phyloP scores from a whole-genome alignment of 2,329 filamentous ascomycete species.

The Chrysoporthe deuterocubensis region DNA sequence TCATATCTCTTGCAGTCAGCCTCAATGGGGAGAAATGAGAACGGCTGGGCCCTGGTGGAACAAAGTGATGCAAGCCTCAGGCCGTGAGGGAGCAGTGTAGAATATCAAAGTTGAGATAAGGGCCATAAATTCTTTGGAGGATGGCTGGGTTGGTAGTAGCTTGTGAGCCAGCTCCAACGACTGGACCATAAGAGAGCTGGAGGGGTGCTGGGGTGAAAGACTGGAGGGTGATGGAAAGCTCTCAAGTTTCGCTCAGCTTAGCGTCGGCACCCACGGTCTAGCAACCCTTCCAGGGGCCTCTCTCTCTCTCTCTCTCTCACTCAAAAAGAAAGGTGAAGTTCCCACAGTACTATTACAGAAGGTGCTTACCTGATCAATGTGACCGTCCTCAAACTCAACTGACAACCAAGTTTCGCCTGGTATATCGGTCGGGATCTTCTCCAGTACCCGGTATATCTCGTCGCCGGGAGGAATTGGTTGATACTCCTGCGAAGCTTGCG shows the following conservation, averaged over 20 bases:
- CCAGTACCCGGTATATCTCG: slow-evolving; percentile 43
- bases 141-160: too few relatives aligned
- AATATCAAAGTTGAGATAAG: neutral
- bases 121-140: neutral
- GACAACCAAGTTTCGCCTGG: slow-evolving; percentile 38
- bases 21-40: neutral
- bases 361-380: slow-evolving; percentile 48
- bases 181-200: too few relatives aligned
- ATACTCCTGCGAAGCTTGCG: slow-evolving; percentile 34
- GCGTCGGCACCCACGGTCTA: neutral
- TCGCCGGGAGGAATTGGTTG: slow-evolving; percentile 37
- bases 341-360: neutral
- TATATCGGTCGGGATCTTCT: slow-evolving; percentile 35
- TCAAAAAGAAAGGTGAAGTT: neutral
- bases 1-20: neutral
- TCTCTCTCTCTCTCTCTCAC: too few relatives aligned
- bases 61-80: neutral
- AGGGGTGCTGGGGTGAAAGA: neutral
- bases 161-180: too few relatives aligned
- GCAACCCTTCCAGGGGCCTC: neutral
- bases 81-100: neutral
- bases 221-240: neutral
- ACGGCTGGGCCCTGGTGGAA: neutral
- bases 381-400: slow-evolving; percentile 53
- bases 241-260: neutral